Evolutionary conservation across 768 basidiomycete species (phyloP).

Genomic region (Punctularia strigosozonata): DNA sequence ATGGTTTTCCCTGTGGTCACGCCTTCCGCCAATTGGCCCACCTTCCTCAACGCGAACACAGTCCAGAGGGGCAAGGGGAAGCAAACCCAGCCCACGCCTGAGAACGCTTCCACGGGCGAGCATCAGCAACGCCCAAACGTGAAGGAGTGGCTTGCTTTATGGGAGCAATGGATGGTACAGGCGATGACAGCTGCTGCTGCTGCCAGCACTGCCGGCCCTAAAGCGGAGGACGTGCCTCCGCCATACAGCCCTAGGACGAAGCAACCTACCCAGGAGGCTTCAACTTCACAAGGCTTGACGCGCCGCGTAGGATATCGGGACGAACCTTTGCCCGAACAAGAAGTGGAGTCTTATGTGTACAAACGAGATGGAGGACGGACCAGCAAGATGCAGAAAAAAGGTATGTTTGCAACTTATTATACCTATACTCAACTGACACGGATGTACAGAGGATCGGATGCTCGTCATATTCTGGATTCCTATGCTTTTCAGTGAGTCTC

Average conservation of each 20-base stretch:
- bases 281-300: constrained; percentile 17
- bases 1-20: constrained; percentile 74
- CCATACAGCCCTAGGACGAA: not conserved
- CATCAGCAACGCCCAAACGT: constrained; percentile 35
- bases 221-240: constrained; percentile 11
- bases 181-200: constrained; percentile 35
- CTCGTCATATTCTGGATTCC: constrained; percentile 80
- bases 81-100: constrained; percentile 22
- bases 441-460: constrained; percentile 65
- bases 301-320: constrained; percentile 31
- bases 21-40: constrained; percentile 54
- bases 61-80: constrained; percentile 19
- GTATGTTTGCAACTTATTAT: constrained; percentile 26
- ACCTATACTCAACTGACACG: not conserved
- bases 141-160: constrained; percentile 56
- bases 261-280: constrained; percentile 18
- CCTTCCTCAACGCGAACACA: constrained; percentile 43
- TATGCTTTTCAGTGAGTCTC: constrained; percentile 59
- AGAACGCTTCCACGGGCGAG: too few species aligned
- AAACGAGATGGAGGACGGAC: constrained; percentile 30
- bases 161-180: constrained; percentile 64
- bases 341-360: constrained; percentile 60
- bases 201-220: constrained; percentile 29
- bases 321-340: constrained; percentile 44
- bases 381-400: constrained; percentile 52